A percentile compares a stretch with the other conserved stretches of the same genome.
Conservation (phyloP, 148 eudicot species). For the Arbutus unedo region DNA sequence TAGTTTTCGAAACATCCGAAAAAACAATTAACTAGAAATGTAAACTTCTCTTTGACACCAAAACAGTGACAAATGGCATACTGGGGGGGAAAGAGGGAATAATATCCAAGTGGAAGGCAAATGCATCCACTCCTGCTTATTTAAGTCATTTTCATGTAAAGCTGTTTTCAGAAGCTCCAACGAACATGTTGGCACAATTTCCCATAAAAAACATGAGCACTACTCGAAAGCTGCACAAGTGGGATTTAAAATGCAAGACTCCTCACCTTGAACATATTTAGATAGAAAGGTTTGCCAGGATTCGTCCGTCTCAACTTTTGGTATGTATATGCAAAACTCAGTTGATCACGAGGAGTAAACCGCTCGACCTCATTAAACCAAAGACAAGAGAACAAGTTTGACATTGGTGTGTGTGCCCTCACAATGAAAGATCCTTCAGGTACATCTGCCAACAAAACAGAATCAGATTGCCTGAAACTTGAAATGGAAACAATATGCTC, state of each 20-base stretch:
- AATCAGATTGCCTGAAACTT: conserved; percentile 11
- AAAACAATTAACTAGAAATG: background rate
- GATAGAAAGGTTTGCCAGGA: conserved; percentile 79
- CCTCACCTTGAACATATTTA: conserved; percentile 96
- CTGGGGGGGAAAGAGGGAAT: background rate
- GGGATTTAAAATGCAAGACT: background rate
- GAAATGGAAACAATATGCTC: conserved; percentile 7
- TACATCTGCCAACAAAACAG: conserved; percentile 63
- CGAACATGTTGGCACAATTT: background rate
- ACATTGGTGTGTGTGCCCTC: conserved; percentile 99
- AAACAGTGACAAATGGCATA: background rate
- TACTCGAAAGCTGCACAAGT: background rate
- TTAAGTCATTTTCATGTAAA: background rate
- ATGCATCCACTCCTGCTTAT: background rate
- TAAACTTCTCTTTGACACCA: background rate
- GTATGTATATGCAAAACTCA: conserved; percentile 96
- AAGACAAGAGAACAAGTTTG: conserved; percentile 94
- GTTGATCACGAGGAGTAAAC: conserved; percentile 96
- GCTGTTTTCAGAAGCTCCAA: background rate
- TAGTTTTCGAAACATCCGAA: background rate
- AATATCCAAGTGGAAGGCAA: background rate
- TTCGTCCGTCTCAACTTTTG: conserved; percentile 84
- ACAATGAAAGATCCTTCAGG: conserved; percentile 97
- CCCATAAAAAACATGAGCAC: background rate
- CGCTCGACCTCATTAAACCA: conserved; percentile 98